A percentile compares a stretch with the other conserved stretches of the same genome.
Conservation (phyloP, 1,284 basidiomycete species). For the Leccinum subspadiceum region DNA sequence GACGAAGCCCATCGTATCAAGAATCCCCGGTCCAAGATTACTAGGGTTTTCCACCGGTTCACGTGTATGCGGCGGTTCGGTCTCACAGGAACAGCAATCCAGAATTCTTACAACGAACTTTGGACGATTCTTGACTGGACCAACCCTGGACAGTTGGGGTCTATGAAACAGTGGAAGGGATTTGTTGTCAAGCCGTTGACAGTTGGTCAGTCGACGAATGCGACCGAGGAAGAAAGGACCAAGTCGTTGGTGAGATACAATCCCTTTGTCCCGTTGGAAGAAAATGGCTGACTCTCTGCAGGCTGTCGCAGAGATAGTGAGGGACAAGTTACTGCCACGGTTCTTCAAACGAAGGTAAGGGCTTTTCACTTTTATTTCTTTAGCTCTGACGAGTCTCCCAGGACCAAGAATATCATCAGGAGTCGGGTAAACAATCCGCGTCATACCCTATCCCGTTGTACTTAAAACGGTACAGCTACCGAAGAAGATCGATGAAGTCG, state of each 20-base stretch:
- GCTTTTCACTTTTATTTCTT: neutral
- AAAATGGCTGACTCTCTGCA: constrained; percentile 23
- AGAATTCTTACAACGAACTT: constrained; percentile 82
- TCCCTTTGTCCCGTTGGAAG: neutral
- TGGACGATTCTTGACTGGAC: constrained; percentile 85
- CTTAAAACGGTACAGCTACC: constrained; percentile 56
- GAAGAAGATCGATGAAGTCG: constrained; percentile 80
- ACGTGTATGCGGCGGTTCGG: constrained; percentile 66
- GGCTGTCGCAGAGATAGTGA: constrained; percentile 58
- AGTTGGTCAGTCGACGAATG: constrained; percentile 63
- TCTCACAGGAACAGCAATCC: constrained; percentile 81
- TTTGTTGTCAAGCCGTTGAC: constrained; percentile 66
- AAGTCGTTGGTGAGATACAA: constrained; percentile 44
- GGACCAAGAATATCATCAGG: constrained; percentile 80
- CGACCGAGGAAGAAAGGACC: constrained; percentile 60
- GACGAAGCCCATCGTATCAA: constrained; percentile 86
- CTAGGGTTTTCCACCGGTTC: constrained; percentile 64
- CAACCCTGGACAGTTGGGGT: constrained; percentile 68
- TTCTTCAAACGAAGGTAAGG: constrained; percentile 75
- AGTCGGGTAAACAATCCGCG: constrained; percentile 46
- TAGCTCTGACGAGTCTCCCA: constrained; percentile 28
- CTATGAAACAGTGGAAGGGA: constrained; percentile 65
- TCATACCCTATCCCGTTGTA: neutral
- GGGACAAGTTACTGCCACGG: constrained; percentile 64
- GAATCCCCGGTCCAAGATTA: constrained; percentile 63